Evolutionary conservation across 805 yeast genomes (phyloP).

Genomic region (Starmerella tilneyi): DNA sequence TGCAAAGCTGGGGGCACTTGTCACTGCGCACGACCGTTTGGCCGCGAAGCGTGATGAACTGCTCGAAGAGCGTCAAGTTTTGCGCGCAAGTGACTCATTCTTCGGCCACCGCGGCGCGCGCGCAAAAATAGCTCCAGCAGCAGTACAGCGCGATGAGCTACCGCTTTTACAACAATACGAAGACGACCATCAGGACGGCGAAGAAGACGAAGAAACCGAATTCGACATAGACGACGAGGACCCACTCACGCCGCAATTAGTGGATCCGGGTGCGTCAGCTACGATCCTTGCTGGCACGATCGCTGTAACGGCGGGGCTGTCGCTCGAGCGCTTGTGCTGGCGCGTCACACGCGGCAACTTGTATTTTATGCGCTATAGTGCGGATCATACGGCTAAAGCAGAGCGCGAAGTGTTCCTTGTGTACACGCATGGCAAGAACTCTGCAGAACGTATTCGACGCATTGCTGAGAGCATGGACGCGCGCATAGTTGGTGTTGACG

Average conservation of each 20-base stretch:
- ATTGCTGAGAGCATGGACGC: constrained; percentile 88
- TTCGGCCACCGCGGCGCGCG: constrained; percentile 25
- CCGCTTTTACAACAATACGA: constrained; percentile 29
- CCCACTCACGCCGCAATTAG: constrained; percentile 5
- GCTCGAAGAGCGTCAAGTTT: constrained; percentile 59
- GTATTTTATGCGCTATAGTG: constrained; percentile 61
- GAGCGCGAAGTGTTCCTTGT: constrained; percentile 77
- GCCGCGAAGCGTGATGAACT: constrained; percentile 50
- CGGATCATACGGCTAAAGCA: constrained; percentile 50
- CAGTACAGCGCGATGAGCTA: constrained; percentile 27
- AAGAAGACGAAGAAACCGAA: constrained; percentile 9
- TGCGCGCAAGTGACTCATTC: constrained; percentile 39
- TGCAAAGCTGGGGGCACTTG: constrained; percentile 57
- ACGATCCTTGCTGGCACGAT: constrained; percentile 69
- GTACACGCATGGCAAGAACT: constrained; percentile 77
- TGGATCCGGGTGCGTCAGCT: not conserved
- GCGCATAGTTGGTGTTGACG: constrained; percentile 52
- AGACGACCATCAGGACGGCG: constrained; percentile 9
- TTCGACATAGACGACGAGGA: constrained; percentile 23
- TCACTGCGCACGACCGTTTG: constrained; percentile 56
- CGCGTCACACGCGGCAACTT: constrained; percentile 87
- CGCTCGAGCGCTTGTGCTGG: constrained; percentile 80
- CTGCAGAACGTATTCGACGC: constrained; percentile 60
- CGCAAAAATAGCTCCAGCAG: not conserved
- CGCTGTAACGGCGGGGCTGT: constrained; percentile 53